Conservation (phyloP, 2,329 filamentous ascomycete genomes). For the Colletotrichum aenigma region DNA sequence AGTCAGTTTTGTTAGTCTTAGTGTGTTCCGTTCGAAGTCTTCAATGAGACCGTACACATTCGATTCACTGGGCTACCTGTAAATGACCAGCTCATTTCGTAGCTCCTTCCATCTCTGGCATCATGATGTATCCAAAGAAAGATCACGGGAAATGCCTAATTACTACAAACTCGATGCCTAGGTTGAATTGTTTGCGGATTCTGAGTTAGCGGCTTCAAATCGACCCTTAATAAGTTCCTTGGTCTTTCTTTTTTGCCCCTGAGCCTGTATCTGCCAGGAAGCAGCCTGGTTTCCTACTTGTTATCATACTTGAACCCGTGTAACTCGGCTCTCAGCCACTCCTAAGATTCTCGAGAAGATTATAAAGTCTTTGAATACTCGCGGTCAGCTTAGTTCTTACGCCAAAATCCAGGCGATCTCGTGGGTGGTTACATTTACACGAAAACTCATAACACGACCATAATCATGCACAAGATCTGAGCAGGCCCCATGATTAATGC, state of each 20-base stretch:
- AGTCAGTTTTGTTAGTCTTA: neutral
- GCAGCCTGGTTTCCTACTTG: neutral
- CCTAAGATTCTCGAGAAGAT: no score
- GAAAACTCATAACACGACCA: neutral
- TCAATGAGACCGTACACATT: neutral
- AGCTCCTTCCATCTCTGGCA: no score
- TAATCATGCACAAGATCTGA: neutral
- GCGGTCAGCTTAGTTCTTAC: no score
- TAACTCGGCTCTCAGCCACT: no score
- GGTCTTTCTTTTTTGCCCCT: neutral
- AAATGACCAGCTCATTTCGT: neutral
- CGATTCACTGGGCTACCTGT: neutral
- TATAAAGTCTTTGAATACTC: no score
- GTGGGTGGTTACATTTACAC: no score
- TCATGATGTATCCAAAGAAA: neutral
- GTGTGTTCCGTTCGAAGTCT: neutral
- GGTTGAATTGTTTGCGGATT: neutral
- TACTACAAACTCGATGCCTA: neutral
- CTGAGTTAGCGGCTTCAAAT: neutral
- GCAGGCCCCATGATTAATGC: accelerated
- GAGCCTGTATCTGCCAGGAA: neutral
- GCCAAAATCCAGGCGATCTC: no score
- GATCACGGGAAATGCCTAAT: no score
- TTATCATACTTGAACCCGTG: neutral
- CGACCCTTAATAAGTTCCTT: neutral